Percentiles rank a stretch among this genome's conserved stretches.
phyloP scores from a whole-genome alignment of 2,329 filamentous ascomycete genomes.

The Neonectria punicea region DNA sequence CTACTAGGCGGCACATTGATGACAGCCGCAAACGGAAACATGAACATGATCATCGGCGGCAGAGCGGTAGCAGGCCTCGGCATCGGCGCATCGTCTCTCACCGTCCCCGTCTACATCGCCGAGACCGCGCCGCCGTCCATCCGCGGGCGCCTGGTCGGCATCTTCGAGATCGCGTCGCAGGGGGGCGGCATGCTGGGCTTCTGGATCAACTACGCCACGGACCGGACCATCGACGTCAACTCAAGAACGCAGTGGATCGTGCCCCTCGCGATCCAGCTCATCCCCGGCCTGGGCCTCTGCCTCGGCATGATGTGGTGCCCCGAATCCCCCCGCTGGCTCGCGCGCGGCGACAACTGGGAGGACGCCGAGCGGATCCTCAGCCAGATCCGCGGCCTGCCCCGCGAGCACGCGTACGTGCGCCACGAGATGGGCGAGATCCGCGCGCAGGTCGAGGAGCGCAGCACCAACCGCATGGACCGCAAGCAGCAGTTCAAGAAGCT shows the following conservation, averaged over 20 bases:
- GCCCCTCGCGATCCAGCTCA: slow-evolving; percentile 65
- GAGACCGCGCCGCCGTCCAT: slow-evolving; percentile 60
- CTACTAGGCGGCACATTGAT: slow-evolving; percentile 49
- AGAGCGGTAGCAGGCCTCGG: slow-evolving; percentile 64
- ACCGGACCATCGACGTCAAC: slow-evolving; percentile 45
- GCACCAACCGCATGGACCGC: slow-evolving; percentile 44
- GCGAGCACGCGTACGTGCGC: slow-evolving; percentile 50
- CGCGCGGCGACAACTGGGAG: slow-evolving; percentile 67
- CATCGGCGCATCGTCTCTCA: slow-evolving; percentile 60
- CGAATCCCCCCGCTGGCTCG: slow-evolving; percentile 70
- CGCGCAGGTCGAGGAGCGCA: slow-evolving; percentile 63
- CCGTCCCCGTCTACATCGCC: slow-evolving; percentile 57
- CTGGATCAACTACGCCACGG: slow-evolving; percentile 48
- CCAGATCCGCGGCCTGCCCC: slow-evolving; percentile 48
- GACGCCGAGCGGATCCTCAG: slow-evolving; percentile 49
- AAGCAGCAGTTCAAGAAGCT: slow-evolving; percentile 47
- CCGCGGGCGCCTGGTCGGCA: slow-evolving; percentile 61
- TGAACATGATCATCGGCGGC: slow-evolving; percentile 56
- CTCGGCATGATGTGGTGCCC: slow-evolving; percentile 66
- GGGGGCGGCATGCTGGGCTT: slow-evolving; percentile 52
- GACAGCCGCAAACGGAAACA: slow-evolving; percentile 47
- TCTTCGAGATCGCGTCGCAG: slow-evolving; percentile 57
- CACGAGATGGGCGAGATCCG: slow-evolving; percentile 67
- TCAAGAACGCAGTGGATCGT: slow-evolving; percentile 59
- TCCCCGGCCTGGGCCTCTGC: slow-evolving; percentile 65